Evolutionary conservation across 768 basidiomycete species (phyloP), one percentile per base, ranked within the genome.

Genomic region (Myochromella boudieri): DNA sequence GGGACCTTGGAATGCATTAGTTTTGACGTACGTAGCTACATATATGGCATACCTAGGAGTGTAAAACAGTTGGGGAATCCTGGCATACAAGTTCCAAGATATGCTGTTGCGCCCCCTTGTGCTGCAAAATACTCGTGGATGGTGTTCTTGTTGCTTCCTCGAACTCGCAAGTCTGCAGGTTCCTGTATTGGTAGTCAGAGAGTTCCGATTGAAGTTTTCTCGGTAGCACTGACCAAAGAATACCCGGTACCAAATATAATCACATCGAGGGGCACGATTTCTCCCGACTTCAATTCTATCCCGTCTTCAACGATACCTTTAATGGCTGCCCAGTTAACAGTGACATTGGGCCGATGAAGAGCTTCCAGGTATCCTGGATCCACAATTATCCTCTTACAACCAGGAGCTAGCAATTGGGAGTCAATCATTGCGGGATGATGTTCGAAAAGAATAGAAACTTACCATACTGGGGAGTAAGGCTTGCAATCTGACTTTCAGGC

Each of bases 361-460:
- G 70, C 65, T n/a, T 71, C 60, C 15, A 86, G 70, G 57, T 82
- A 85, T 14, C 72, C 73, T 3, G 79, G 76, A 56, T 87, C 81
- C 44, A 78, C 68, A 26, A 86, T 76, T 15, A 84, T 72, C 29
- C 85, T 73, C 61, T 83, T 84, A 59, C 82, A 85, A 17, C 83
- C 83, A 24, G 76, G 73, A 33, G 75, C 80, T 81, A 27, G 22
- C 48, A n/a, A n/a, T n/a, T n/a, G n/a, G n/a, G n/a, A n/a, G n/a
- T n/a, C n/a, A n/a, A n/a, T 50, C 4, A 46, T 41, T 18, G 21
- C 17, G 17, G 32, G 28, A 33, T 39, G 49, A 18, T 34, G 33
- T 43, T 29, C 22, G 12, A 24, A 29, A 34, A 36, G 24, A 34
- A 41, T 21, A 22, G 37, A 22, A 42, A 60, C 76, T 33, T 57